Conservation (phyloP, 257 asterid species). For the Nicotiana tomentosiformis region DNA sequence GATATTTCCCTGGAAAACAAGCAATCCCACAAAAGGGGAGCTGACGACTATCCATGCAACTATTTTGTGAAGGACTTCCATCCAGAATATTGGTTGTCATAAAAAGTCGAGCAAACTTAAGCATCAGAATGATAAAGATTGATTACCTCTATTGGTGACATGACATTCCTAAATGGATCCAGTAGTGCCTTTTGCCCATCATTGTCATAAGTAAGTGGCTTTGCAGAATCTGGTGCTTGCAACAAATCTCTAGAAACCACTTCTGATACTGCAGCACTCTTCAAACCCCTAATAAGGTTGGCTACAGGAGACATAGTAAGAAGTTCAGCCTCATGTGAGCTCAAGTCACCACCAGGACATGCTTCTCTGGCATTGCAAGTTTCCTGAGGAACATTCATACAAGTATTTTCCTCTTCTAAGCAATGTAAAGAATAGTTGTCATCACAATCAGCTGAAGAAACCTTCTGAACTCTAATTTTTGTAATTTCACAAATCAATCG, state of each 20-base stretch:
- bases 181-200: slow-evolving; percentile 16
- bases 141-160: slow-evolving; percentile 53
- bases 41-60: background rate
- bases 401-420: slow-evolving; percentile 20
- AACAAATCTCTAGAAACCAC: background rate
- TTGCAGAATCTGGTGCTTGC: slow-evolving; percentile 9
- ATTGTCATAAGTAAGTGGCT: slow-evolving; percentile 10
- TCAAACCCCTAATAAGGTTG: slow-evolving; percentile 15
- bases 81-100: background rate
- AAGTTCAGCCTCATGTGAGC: slow-evolving; percentile 17
- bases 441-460: slow-evolving; percentile 21
- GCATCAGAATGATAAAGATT: background rate
- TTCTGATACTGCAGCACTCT: slow-evolving; percentile 9
- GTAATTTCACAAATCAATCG: slow-evolving; percentile 44
- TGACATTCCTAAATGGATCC: slow-evolving; percentile 15
- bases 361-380: slow-evolving; percentile 18
- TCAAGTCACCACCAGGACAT: slow-evolving; percentile 15
- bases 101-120: background rate
- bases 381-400: slow-evolving; percentile 16
- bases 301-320: slow-evolving; percentile 8
- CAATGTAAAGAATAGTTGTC: slow-evolving; percentile 14
- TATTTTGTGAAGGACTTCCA: background rate
- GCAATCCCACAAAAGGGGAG: background rate
- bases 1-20: background rate
- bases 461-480: slow-evolving; percentile 31